Percentiles rank a stretch among this genome's conserved stretches.
Conservation (phyloP, 2,329 filamentous ascomycete species). For the Monosporascus ibericus region DNA sequence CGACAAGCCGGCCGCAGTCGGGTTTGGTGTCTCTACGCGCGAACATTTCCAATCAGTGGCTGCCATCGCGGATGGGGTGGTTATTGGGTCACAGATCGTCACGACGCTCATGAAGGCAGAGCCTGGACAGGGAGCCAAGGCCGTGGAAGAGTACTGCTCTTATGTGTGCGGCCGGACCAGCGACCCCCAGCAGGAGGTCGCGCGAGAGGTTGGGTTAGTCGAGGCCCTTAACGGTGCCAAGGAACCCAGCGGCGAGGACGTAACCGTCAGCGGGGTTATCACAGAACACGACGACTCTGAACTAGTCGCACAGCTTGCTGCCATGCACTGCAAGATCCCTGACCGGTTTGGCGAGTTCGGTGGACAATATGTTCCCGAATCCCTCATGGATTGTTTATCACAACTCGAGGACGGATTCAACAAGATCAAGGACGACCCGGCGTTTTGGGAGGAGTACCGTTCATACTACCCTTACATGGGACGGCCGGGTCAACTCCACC, state of each 20-base stretch:
- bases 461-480: slow-evolving; percentile 98
- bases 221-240: slow-evolving; percentile 59
- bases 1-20: slow-evolving; percentile 83
- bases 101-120: slow-evolving; percentile 67
- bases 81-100: slow-evolving; percentile 94
- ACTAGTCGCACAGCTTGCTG: slow-evolving; percentile 77
- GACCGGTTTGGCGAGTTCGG: slow-evolving; percentile 93
- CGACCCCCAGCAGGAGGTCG: slow-evolving; percentile 31
- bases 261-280: slow-evolving; percentile 65
- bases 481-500: slow-evolving; percentile 83
- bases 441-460: slow-evolving; percentile 95
- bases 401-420: slow-evolving; percentile 91
- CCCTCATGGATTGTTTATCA: slow-evolving; percentile 91
- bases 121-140: slow-evolving; percentile 59
- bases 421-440: slow-evolving; percentile 74
- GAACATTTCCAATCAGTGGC: slow-evolving; percentile 89
- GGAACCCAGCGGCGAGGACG: slow-evolving; percentile 50
- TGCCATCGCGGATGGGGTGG: slow-evolving; percentile 82
- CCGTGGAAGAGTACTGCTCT: slow-evolving; percentile 81
- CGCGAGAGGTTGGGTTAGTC: slow-evolving; percentile 63
- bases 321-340: slow-evolving; percentile 73
- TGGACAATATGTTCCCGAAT: slow-evolving; percentile 95
- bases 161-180: slow-evolving; percentile 49
- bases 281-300: slow-evolving; percentile 45
- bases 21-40: slow-evolving; percentile 91